Evolutionary conservation across 1,139 yeast species (phyloP), one percentile per base, ranked within the genome.

Genomic region (Casaregolazyma lundiana): DNA sequence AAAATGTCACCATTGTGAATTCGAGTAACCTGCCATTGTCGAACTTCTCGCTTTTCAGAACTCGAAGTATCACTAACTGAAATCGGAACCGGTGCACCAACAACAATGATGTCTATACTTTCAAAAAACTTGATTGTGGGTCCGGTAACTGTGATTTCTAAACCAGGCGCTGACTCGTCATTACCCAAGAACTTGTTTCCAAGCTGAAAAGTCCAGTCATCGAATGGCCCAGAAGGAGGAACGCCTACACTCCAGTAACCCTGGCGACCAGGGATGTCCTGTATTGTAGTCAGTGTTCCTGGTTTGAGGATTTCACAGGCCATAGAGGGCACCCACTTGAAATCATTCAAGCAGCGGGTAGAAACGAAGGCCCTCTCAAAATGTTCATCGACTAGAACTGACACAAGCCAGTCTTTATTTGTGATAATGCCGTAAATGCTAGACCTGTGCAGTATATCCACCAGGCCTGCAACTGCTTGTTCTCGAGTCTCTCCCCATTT

Each of bases 141-240:
- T 24, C 97, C 98, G 49, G 70, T 78, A 58, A 92, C 71, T 1
- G 97, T 92, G 51, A 87, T 75, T 69, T 92, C 98, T 61, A 92
- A 75, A 38, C 95, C 96, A 9, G 97, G 96, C 15, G 96, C 84
- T 39, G 75, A 71, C 55, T 72, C 68, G 57, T 83, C 78, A 66
- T 92, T 90, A 51, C 97, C 97, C 45, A 92, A 97, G 61, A 87
- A 80, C 62, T 85, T 73, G 71, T 92, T 90, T 26, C 96, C 96
- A 52, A 88, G 65, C 62, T 96, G 77, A 71, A 89, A 90, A 2
- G 97, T 80, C 59, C 81, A 89, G 51, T 83, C 80, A 68, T 92
- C 97, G 97, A 92, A 92, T 53, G 97, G 96, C 41, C 98, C 98
- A 35, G 96, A 87, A 8, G 97, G 97, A 24, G 98, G 98, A 47